phyloP scores from a whole-genome alignment of 768 basidiomycete genomes.

The Rubroboletus satanas region DNA sequence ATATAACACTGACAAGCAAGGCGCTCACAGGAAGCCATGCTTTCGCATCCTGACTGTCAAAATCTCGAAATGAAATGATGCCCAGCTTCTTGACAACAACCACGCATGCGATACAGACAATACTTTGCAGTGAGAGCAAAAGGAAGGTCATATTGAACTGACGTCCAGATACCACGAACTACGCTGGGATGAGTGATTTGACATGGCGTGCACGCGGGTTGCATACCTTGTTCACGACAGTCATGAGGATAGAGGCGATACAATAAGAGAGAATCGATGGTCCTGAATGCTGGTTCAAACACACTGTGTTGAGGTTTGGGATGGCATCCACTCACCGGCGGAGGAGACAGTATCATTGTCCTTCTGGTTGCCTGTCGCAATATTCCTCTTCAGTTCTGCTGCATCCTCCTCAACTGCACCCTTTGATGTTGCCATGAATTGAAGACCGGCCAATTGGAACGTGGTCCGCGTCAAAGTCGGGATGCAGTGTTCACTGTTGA shows the following conservation, averaged over 20 bases:
- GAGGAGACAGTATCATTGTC: constrained; percentile 20
- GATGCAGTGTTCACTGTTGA: background rate
- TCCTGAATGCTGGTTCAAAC: constrained; percentile 41
- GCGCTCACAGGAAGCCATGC: constrained; percentile 94
- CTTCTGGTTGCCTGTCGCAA: constrained; percentile 37
- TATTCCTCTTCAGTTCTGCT: constrained; percentile 53
- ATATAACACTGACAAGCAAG: constrained; percentile 90
- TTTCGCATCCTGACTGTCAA: constrained; percentile 80
- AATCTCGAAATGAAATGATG: constrained; percentile 80
- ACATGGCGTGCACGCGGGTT: background rate
- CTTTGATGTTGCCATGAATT: constrained; percentile 16
- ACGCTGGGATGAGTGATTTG: constrained; percentile 5
- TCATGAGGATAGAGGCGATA: constrained; percentile 92
- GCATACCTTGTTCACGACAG: constrained; percentile 89
- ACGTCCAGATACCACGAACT: constrained; percentile 94
- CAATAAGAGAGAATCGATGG: constrained; percentile 88
- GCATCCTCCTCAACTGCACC: constrained; percentile 34
- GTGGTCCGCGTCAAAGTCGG: background rate
- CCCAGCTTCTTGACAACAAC: constrained; percentile 65
- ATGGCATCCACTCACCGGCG: constrained; percentile 17
- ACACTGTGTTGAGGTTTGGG: background rate
- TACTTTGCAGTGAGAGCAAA: constrained; percentile 84
- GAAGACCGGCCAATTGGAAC: background rate
- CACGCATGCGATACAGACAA: constrained; percentile 83
- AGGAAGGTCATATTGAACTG: constrained; percentile 98